phyloP scores from a whole-genome alignment of 2,329 filamentous ascomycete species.

The Didymella glomerata region DNA sequence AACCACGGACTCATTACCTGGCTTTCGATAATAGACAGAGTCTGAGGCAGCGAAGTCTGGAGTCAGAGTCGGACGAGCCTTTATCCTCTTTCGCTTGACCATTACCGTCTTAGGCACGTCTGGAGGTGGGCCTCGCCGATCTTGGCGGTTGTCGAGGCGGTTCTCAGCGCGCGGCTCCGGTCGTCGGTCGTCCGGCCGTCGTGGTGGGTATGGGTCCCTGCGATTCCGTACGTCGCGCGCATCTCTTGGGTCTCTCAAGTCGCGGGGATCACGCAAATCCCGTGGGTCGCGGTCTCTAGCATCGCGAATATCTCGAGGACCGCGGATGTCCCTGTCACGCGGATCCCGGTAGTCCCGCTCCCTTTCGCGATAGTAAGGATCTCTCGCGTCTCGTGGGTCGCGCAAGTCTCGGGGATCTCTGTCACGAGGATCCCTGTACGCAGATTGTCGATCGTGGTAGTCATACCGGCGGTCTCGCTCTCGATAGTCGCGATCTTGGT shows the following conservation, averaged over 20 bases:
- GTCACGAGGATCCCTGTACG: conserved; percentile 43
- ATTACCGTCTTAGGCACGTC: conserved; percentile 61
- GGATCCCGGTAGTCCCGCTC: conserved; percentile 34
- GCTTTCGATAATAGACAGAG: conserved; percentile 93
- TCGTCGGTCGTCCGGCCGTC: conserved; percentile 40
- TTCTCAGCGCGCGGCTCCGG: conserved; percentile 35
- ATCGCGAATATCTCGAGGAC: conserved; percentile 31
- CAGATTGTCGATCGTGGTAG: conserved; percentile 37
- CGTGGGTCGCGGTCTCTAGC: conserved; percentile 32
- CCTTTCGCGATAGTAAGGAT: conserved; percentile 28
- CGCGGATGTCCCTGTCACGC: conserved; percentile 30
- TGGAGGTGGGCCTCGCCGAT: conserved; percentile 50
- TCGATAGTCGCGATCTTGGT: conserved; percentile 51
- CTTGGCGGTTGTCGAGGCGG: conserved; percentile 49
- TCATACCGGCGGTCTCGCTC: conserved; percentile 53
- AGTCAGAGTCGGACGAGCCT: conserved; percentile 74
- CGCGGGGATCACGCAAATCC: conserved; percentile 29
- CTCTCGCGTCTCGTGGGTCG: conserved; percentile 16
- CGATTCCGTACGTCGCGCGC: conserved; percentile 40
- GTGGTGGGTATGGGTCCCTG: conserved; percentile 40
- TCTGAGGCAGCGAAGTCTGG: conserved; percentile 79
- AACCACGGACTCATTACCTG: conserved; percentile 96
- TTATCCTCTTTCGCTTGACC: conserved; percentile 73
- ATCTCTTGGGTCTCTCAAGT: conserved; percentile 29
- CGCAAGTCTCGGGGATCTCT: conserved; percentile 33